Percentiles rank a stretch among this genome's conserved stretches.
phyloP scores from a whole-genome alignment of 2,329 filamentous ascomycete genomes.

The Calonectria honghensis region DNA sequence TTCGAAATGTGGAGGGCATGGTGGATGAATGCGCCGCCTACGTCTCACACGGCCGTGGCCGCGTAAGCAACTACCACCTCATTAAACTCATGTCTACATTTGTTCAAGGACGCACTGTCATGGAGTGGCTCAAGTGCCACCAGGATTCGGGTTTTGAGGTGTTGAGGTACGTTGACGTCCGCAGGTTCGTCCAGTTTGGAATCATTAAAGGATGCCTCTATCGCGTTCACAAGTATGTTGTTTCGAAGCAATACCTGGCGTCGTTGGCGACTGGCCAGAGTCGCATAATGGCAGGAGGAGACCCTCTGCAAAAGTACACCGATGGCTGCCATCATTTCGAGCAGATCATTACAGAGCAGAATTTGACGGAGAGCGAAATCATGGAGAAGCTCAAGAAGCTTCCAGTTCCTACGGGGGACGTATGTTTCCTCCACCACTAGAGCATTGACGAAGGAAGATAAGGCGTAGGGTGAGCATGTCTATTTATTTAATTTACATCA shows the following conservation, averaged over 20 bases:
- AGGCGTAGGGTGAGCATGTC: conserved; percentile 32
- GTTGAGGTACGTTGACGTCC: conserved; percentile 87
- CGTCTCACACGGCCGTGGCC: conserved; percentile 74
- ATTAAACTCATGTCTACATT: conserved; percentile 91
- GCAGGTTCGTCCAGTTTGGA: conserved; percentile 95
- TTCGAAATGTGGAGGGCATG: conserved; percentile 82
- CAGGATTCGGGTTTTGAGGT: conserved; percentile 78
- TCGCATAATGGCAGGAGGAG: conserved; percentile 62
- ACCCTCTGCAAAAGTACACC: conserved; percentile 79
- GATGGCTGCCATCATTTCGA: conserved; percentile 87
- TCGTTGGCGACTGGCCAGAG: conserved; percentile 73
- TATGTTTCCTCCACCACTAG: conserved; percentile 69
- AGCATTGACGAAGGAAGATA: conserved; percentile 52
- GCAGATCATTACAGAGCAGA: conserved; percentile 86
- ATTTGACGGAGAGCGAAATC: conserved; percentile 81
- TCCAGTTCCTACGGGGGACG: conserved; percentile 71
- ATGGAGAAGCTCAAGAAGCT: conserved; percentile 79
- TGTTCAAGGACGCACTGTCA: conserved; percentile 86
- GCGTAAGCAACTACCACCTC: conserved; percentile 77
- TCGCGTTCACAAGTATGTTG: conserved; percentile 92
- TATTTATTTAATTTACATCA: conserved; percentile 49
- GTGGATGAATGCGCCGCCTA: conserved; percentile 93
- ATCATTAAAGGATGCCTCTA: conserved; percentile 97
- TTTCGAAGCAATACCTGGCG: conserved; percentile 78
- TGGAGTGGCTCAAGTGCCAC: conserved; percentile 89